These are phyloP conservation scores for Prunus campanulata DNA, from an alignment of 306 rosid species.

Conservation along the genomic window DNA sequence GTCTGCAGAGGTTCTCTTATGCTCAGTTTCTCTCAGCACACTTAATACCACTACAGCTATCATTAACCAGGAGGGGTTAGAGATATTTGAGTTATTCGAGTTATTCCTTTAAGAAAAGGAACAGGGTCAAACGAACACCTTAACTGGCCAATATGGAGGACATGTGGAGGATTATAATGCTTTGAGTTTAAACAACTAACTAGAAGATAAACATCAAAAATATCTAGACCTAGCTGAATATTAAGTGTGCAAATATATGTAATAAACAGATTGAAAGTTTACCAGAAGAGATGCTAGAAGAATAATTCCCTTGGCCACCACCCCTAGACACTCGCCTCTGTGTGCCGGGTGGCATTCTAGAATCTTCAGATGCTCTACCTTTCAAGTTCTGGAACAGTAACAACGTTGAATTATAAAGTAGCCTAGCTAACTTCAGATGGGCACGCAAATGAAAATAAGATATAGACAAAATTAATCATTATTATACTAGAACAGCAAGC, in stretches of 20 bases:
- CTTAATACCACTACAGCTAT: background rate
- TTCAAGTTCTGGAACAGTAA: conserved; percentile 43
- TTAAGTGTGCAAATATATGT: background rate
- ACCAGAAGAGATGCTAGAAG: conserved; percentile 37
- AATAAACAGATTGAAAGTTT: background rate
- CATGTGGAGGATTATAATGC: background rate
- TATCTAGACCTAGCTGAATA: background rate
- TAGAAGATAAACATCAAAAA: background rate
- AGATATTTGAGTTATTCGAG: background rate
- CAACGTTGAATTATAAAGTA: background rate
- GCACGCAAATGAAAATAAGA: background rate
- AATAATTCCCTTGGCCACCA: conserved; percentile 56
- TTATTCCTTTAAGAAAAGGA: background rate
- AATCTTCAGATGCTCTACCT: conserved; percentile 45
- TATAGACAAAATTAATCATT: background rate
- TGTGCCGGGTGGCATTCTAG: conserved; percentile 36
- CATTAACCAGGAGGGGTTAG: background rate
- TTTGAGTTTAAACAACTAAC: background rate
- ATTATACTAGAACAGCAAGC: background rate
- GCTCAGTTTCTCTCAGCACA: background rate
- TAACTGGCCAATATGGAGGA: background rate
- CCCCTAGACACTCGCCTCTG: conserved; percentile 61
- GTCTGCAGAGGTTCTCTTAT: background rate
- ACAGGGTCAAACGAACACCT: background rate
- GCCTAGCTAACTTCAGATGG: background rate